Evolutionary conservation across 495 filamentous ascomycete genomes (phyloP).

Genomic region (Aspergillus avenaceus): DNA sequence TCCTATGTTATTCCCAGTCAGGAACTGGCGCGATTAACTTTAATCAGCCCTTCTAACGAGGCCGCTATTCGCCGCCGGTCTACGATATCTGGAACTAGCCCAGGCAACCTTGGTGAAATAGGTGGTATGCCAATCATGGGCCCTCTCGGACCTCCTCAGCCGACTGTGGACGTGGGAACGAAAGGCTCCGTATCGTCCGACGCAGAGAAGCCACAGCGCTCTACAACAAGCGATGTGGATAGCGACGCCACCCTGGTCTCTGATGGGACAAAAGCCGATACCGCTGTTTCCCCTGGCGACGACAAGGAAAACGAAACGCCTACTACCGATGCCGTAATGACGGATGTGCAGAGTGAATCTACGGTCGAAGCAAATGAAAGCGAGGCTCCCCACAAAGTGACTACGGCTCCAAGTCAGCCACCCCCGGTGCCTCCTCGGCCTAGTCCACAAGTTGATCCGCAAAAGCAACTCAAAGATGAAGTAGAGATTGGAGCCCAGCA

Average conservation of each 20-base stretch:
- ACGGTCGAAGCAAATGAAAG: constrained; percentile 7
- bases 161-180: constrained; percentile 15
- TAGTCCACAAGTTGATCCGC: constrained; percentile 25
- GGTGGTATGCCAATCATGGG: constrained; percentile 49
- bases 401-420: constrained; percentile 23
- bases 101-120: constrained; percentile 46
- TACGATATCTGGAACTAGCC: constrained; percentile 39
- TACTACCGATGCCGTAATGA: constrained; percentile 13
- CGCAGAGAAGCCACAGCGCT: constrained; percentile 13
- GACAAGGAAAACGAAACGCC: constrained; percentile 44
- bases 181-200: constrained; percentile 13
- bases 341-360: constrained; percentile 10
- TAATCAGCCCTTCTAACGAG: constrained; percentile 60
- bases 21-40: constrained; percentile 77
- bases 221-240: constrained; percentile 25
- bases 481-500: constrained; percentile 67
- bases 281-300: constrained; percentile 18
- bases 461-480: constrained; percentile 46
- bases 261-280: constrained; percentile 23
- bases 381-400: neutral
- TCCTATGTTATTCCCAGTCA: constrained; percentile 61
- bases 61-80: constrained; percentile 54
- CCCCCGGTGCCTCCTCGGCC: constrained; percentile 48
- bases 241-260: constrained; percentile 54
- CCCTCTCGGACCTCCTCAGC: constrained; percentile 43